These are phyloP conservation scores for Lactarius akahatsu DNA, from an alignment of 768 basidiomycete species.

Conservation along the genomic window DNA sequence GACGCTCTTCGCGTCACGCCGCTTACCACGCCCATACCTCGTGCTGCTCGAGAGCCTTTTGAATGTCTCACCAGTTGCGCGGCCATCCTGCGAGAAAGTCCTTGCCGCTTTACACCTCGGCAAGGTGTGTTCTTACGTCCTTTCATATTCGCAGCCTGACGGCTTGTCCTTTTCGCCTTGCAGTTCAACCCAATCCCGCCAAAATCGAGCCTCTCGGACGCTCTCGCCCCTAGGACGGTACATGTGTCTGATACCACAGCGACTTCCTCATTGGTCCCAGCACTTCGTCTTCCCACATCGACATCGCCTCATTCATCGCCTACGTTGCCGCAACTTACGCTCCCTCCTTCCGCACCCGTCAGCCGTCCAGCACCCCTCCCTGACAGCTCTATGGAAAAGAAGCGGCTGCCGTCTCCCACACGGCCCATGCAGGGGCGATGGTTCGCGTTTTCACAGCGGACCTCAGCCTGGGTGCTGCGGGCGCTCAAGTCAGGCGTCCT, in stretches of 20 bases:
- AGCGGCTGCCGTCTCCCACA: not conserved
- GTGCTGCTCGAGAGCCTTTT: conserved; percentile 72
- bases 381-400: conserved; percentile 5
- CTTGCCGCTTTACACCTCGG: conserved; percentile 66
- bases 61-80: conserved; percentile 53
- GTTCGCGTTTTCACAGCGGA: not conserved
- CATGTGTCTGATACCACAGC: conserved; percentile 19
- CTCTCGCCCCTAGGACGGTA: conserved; percentile 5
- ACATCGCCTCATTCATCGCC: conserved; percentile 10
- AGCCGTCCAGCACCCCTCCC: not conserved
- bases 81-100: conserved; percentile 75
- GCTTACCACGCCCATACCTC: conserved; percentile 68
- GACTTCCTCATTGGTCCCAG: conserved; percentile 25
- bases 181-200: conserved; percentile 21
- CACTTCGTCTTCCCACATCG: conserved; percentile 9
- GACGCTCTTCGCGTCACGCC: conserved; percentile 63
- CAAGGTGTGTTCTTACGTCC: conserved; percentile 51
- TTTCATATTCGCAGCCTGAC: not conserved
- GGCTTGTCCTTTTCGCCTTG: not conserved
- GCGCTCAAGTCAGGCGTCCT: conserved; percentile 31
- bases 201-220: conserved; percentile 25
- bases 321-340: conserved; percentile 2
- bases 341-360: conserved; percentile 26
- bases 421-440: conserved; percentile 3
- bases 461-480: not conserved